Evolutionary conservation across 352 stramenopile species (phyloP), one percentile per base, ranked within the genome.

Genomic region (Globisporangium radiosum): DNA sequence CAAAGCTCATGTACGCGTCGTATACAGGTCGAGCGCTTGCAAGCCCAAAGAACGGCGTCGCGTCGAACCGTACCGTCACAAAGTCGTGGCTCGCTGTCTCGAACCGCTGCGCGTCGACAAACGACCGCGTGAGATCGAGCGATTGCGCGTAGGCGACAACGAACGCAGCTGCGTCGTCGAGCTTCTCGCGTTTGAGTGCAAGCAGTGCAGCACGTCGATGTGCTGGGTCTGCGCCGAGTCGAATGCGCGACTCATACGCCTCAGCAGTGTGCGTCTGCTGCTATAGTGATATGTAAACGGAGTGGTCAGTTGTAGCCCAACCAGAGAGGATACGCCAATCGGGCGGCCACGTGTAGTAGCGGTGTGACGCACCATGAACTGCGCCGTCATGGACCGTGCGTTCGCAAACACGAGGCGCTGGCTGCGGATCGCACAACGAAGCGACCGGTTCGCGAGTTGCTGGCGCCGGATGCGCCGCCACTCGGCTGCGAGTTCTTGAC

Each of bases 1-100:
- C 65, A 47, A 81, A 86, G 45, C 76, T 71, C 0, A 75, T 59
- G 33, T 81, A 44, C 50, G 69, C 73, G 50, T 84, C 70, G 57
- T 81, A 81, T 11, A 82, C 70, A 10, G 69, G 68, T 39, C 63
- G 66, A 33, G 78, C 70, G 36, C 54, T 68, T 13, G 47, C 47
- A 39, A 70, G 48, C 4, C 57, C 67, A 11, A 64, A 47, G 48
- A 85, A 63, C 17, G 75, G 73, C n/a, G 70, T 80, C 19, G 82
- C 68, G 58, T 85, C 75, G 47, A 81, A 82, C 40, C 69, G 61
- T 17, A 68, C 48, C 17, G 69, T 45, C 50, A 57, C 71, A 25
- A 72, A 62, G 52, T 77, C 72, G n/a, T 64, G 63, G 39, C 75
- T 66, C 14, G 40, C 57, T n/a, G 56, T 64, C 56, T 72, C 68